Percentiles rank a stretch among this genome's conserved stretches.
phyloP scores from a whole-genome alignment of 2,329 filamentous ascomycete species.

The Ophiocordyceps polyrhachis-furcata region DNA sequence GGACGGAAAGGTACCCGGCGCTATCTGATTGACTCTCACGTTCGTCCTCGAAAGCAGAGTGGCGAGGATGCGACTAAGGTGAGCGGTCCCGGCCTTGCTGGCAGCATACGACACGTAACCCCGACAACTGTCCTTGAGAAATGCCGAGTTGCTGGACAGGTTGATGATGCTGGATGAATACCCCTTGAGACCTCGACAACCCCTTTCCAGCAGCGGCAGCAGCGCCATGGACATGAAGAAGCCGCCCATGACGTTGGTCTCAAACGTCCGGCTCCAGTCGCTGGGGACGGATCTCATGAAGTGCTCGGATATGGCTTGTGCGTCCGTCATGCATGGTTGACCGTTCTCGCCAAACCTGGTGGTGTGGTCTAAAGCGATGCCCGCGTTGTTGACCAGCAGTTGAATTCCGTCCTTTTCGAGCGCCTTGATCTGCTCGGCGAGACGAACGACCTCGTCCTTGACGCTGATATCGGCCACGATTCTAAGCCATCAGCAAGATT shows the following conservation, averaged over 20 bases:
- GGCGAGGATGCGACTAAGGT: slow-evolving; percentile 1
- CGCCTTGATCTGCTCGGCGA: background rate
- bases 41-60: background rate
- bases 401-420: background rate
- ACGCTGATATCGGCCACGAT: slow-evolving; percentile 1
- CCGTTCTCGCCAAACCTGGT: slow-evolving; percentile 1
- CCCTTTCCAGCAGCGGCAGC: background rate
- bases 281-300: background rate
- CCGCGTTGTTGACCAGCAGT: slow-evolving; percentile 1
- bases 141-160: slow-evolving; percentile 1
- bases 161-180: slow-evolving; percentile 1
- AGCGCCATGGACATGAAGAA: slow-evolving; percentile 1
- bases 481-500: background rate
- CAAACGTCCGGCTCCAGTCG: slow-evolving; percentile 1
- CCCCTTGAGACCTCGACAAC: background rate
- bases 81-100: slow-evolving; percentile 1
- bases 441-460: background rate
- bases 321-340: background rate
- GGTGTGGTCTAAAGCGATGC: slow-evolving; percentile 1
- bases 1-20: background rate
- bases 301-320: background rate
- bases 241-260: slow-evolving; percentile 1
- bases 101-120: slow-evolving; percentile 1
- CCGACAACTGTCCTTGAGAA: background rate
- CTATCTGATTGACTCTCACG: slow-evolving; percentile 1